Percentiles rank a stretch among this genome's conserved stretches.
phyloP scores from a whole-genome alignment of 192 early-diverging fungal species.

The Rhizophlyctis rosea region DNA sequence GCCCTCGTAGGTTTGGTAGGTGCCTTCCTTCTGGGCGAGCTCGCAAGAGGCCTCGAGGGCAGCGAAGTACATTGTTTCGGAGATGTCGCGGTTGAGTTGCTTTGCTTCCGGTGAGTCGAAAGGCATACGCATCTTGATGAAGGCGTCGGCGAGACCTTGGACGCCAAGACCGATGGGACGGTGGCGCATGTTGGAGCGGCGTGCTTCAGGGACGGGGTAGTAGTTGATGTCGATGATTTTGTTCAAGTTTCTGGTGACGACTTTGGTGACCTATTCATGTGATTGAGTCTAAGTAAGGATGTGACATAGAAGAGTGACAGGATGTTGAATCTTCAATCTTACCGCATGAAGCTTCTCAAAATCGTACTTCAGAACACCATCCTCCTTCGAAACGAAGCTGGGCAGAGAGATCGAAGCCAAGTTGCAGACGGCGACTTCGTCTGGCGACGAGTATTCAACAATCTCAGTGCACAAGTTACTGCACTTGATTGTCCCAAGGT shows the following conservation, averaged over 20 bases:
- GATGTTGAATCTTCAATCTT: neutral
- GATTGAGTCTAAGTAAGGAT: neutral
- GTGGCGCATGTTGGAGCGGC: slow-evolving; percentile 87
- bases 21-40: slow-evolving; percentile 72
- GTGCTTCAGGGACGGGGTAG: slow-evolving; percentile 89
- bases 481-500: slow-evolving; percentile 98
- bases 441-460: slow-evolving; percentile 91
- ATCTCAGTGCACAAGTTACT: slow-evolving; percentile 98
- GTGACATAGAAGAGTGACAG: neutral
- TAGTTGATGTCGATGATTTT: slow-evolving; percentile 97
- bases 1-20: slow-evolving; percentile 86
- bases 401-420: slow-evolving; percentile 92
- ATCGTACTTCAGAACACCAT: slow-evolving; percentile 60
- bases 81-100: slow-evolving; percentile 81
- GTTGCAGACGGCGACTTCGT: slow-evolving; percentile 98
- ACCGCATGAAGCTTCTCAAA: slow-evolving; percentile 72
- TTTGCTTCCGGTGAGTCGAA: slow-evolving; percentile 87
- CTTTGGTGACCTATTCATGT: slow-evolving; percentile 70
- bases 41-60: slow-evolving; percentile 91
- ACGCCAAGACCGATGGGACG: slow-evolving; percentile 98
- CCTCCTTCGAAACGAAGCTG: slow-evolving; percentile 68
- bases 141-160: slow-evolving; percentile 95
- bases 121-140: slow-evolving; percentile 90
- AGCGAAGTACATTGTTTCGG: slow-evolving; percentile 96
- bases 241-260: slow-evolving; percentile 89